Percentiles rank a stretch among this genome's conserved stretches.
Evolutionary conservation across 2,329 filamentous ascomycete genomes (phyloP).

Genomic region (Colletotrichum kahawae): DNA sequence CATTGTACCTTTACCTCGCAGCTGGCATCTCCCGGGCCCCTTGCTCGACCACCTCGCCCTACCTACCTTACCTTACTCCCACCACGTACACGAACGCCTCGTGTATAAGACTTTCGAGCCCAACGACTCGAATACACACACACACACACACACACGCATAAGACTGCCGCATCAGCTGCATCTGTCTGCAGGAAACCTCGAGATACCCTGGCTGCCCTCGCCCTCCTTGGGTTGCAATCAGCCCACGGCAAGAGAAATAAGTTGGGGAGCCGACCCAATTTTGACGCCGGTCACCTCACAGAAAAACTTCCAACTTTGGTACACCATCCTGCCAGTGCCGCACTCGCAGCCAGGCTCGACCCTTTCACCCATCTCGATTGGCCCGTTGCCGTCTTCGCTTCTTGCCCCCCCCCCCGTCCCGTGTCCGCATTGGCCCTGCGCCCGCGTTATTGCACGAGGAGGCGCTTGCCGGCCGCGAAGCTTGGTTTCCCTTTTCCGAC

Average conservation of each 20-base stretch:
- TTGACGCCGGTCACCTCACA: constrained; percentile 17
- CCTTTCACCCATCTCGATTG: constrained; percentile 16
- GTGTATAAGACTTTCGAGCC: not conserved
- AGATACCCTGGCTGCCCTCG: not conserved
- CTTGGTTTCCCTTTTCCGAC: not conserved
- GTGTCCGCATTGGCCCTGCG: constrained; percentile 9
- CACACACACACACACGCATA: not conserved
- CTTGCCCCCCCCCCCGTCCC: constrained; percentile 1
- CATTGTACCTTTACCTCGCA: not conserved
- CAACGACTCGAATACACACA: not conserved
- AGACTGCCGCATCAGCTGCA: not conserved
- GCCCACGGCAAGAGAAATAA: constrained; percentile 11
- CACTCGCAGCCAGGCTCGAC: constrained; percentile 9
- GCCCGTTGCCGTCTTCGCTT: constrained; percentile 14
- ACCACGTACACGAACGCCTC: not conserved
- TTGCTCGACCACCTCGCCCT: not conserved
- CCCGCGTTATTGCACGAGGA: not conserved
- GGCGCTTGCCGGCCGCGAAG: not conserved
- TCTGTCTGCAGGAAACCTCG: not conserved
- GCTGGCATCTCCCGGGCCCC: not conserved
- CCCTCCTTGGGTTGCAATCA: constrained; percentile 12
- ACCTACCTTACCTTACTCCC: not conserved
- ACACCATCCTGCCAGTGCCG: constrained; percentile 16
- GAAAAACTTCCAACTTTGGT: constrained; percentile 12
- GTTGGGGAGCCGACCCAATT: constrained; percentile 20